phyloP scores from a whole-genome alignment of 768 basidiomycete genomes.

The Trametes coccinea region DNA sequence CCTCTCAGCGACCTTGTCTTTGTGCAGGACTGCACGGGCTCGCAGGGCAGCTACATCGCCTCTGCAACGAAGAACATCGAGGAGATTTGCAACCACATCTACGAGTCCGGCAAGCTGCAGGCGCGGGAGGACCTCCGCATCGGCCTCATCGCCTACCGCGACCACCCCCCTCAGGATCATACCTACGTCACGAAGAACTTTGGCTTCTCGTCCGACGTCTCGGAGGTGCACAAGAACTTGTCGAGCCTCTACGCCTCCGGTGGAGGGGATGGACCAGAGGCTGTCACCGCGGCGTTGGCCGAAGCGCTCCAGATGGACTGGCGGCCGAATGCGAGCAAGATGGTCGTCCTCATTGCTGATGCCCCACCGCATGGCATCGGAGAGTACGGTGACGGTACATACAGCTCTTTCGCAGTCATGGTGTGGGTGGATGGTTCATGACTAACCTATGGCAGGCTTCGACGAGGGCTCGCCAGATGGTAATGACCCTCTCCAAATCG shows the following conservation, averaged over 20 bases:
- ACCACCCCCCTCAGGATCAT: conserved; percentile 97
- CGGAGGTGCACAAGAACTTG: conserved; percentile 81
- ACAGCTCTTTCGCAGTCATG: background rate
- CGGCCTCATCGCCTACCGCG: conserved; percentile 92
- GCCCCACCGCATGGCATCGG: conserved; percentile 98
- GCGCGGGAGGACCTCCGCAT: conserved; percentile 85
- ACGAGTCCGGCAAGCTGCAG: conserved; percentile 91
- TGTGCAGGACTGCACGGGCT: conserved; percentile 93
- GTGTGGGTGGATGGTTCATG: conserved; percentile 14
- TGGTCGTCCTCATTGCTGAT: conserved; percentile 96
- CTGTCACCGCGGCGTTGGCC: conserved; percentile 89
- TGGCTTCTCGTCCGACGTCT: conserved; percentile 91
- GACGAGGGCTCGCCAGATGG: conserved; percentile 95
- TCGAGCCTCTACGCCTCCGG: conserved; percentile 85
- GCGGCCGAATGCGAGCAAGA: conserved; percentile 86
- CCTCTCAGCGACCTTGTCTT: conserved; percentile 82
- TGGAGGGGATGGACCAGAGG: conserved; percentile 95
- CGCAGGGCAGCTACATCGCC: conserved; percentile 87
- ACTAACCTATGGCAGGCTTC: conserved; percentile 56
- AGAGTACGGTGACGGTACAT: conserved; percentile 91
- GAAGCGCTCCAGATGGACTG: conserved; percentile 90
- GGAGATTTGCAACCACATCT: conserved; percentile 91
- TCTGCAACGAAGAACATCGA: conserved; percentile 97
- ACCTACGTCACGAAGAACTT: conserved; percentile 93
- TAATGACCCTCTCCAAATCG: conserved; percentile 84